A percentile compares a stretch with the other conserved stretches of the same genome.
Conservation (phyloP, 2,329 filamentous ascomycete species). For the Onygenales sp. region DNA sequence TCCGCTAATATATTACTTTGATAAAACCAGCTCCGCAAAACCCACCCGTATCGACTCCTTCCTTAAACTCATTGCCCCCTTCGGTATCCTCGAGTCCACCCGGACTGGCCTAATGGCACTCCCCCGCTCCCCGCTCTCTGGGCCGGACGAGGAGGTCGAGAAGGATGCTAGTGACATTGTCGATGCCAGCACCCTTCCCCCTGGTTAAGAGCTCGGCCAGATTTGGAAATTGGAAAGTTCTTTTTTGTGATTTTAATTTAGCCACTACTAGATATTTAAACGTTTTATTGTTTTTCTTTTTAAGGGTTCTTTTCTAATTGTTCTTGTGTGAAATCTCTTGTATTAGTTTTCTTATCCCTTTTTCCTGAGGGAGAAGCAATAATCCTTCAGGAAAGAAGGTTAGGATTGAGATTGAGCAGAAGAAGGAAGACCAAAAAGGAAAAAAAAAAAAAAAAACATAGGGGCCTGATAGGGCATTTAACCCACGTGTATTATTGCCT, state of each 20-base stretch:
- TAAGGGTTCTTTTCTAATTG: not conserved
- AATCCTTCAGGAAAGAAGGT: not conserved
- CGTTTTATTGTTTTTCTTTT: not conserved
- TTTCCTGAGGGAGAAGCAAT: not conserved
- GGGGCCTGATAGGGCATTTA: not conserved
- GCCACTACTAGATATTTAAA: not conserved
- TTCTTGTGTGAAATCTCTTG: not conserved
- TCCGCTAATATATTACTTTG: not conserved
- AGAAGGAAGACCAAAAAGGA: too few relatives aligned
- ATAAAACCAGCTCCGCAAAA: slow-evolving; percentile 65
- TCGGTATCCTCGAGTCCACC: slow-evolving; percentile 92
- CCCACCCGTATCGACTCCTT: slow-evolving; percentile 91
- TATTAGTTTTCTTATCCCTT: not conserved
- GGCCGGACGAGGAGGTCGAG: slow-evolving; percentile 59
- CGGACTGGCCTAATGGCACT: slow-evolving; percentile 95
- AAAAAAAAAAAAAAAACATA: not conserved
- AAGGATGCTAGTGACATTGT: slow-evolving; percentile 94
- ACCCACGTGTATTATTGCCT: not conserved
- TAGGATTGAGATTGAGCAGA: not conserved
- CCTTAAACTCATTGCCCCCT: slow-evolving; percentile 88
- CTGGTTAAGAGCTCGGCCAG: slow-evolving; percentile 51
- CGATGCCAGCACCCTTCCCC: slow-evolving; percentile 85
- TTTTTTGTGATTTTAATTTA: slow-evolving; percentile 1
- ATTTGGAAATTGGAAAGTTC: not conserved
- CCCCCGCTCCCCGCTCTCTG: slow-evolving; percentile 79